Evolutionary conservation across 2,329 filamentous ascomycete species (phyloP).

Genomic region (Chaetomiaceae sp.): DNA sequence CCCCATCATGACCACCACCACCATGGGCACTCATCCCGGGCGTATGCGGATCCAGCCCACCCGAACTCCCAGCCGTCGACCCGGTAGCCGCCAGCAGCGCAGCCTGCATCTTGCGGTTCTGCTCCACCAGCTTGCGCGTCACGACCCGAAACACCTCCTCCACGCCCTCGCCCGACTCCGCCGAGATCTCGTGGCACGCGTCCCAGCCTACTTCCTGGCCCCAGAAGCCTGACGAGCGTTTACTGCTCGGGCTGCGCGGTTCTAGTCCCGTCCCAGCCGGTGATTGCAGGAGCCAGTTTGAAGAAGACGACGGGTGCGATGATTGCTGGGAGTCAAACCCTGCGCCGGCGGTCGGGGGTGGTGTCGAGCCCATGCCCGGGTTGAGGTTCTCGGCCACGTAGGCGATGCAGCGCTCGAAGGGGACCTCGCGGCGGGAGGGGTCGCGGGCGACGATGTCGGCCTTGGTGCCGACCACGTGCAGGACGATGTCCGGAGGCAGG

Average conservation of each 20-base stretch:
- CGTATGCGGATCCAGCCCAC: slow-evolving; percentile 11
- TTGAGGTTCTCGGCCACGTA: slow-evolving; percentile 92
- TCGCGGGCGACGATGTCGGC: slow-evolving; percentile 85
- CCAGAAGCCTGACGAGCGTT: slow-evolving; percentile 76
- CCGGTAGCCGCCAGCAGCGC: slow-evolving; percentile 53
- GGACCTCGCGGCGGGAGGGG: slow-evolving; percentile 72
- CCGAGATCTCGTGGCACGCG: slow-evolving; percentile 93
- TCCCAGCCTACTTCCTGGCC: slow-evolving; percentile 93
- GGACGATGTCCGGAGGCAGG: slow-evolving; percentile 70
- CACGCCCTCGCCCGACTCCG: slow-evolving; percentile 89
- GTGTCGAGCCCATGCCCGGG: slow-evolving; percentile 62
- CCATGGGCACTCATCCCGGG: slow-evolving; percentile 5
- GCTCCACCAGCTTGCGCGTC: slow-evolving; percentile 58
- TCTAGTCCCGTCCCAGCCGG: slow-evolving; percentile 35
- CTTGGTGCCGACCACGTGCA: slow-evolving; percentile 95
- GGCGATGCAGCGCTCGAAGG: slow-evolving; percentile 91
- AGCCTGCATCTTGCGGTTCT: slow-evolving; percentile 60
- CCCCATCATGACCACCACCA: neutral
- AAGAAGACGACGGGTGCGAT: neutral
- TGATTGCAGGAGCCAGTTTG: neutral
- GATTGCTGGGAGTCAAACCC: neutral
- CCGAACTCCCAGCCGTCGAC: slow-evolving; percentile 39
- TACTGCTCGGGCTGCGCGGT: slow-evolving; percentile 57
- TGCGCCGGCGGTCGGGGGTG: slow-evolving; percentile 47
- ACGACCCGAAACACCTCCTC: slow-evolving; percentile 87